These are phyloP conservation scores for Solanum megistacrolobum DNA, from an alignment of 257 asterid species.

Conservation along the genomic window DNA sequence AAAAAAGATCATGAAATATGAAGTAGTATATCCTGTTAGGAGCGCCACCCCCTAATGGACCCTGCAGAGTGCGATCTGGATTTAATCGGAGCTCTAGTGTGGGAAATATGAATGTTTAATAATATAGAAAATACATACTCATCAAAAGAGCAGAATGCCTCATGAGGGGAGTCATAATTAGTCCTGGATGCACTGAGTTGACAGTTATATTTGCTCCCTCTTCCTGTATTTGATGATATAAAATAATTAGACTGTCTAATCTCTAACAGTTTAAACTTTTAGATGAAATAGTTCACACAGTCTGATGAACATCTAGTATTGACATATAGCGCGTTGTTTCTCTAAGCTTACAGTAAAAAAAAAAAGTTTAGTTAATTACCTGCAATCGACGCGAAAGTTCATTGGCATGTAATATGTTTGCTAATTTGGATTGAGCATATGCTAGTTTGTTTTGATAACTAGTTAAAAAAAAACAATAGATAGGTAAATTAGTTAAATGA, in stretches of 20 bases:
- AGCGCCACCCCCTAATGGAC: too few species aligned
- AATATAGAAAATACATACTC: slow-evolving; percentile 29
- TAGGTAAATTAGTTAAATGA: background rate
- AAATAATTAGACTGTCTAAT: background rate
- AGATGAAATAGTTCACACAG: background rate
- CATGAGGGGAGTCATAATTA: slow-evolving; percentile 75
- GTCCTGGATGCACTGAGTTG: slow-evolving; percentile 88
- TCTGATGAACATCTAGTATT: background rate
- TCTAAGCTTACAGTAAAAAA: background rate
- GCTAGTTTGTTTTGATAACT: slow-evolving; percentile 78
- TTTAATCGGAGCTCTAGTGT: too few species aligned
- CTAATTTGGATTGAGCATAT: slow-evolving; percentile 84
- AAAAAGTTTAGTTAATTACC: slow-evolving; percentile 18
- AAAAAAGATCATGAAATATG: background rate
- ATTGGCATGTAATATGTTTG: slow-evolving; percentile 67
- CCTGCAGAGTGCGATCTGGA: background rate
- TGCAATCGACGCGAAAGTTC: slow-evolving; percentile 66
- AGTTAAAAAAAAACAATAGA: background rate
- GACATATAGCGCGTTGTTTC: background rate
- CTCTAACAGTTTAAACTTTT: background rate
- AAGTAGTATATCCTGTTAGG: background rate
- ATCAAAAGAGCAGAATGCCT: slow-evolving; percentile 37
- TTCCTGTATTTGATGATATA: slow-evolving; percentile 29
- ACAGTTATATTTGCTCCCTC: slow-evolving; percentile 80
- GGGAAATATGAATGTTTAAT: background rate